Percentiles rank a stretch among this genome's conserved stretches.
phyloP scores from a whole-genome alignment of 345 rosid species.

The Eucalyptus marginata region DNA sequence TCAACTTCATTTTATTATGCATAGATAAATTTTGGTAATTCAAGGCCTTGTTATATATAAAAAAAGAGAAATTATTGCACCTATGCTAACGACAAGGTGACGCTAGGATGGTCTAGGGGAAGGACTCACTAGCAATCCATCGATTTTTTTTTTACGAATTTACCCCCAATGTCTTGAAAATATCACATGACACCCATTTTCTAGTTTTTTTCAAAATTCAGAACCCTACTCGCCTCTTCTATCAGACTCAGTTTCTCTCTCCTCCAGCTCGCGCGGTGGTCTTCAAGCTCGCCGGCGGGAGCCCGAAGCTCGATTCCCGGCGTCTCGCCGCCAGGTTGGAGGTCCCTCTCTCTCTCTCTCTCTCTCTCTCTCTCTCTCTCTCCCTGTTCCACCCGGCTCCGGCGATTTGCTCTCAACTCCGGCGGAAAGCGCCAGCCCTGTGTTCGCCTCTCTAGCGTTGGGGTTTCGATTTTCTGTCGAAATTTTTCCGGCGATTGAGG shows the following conservation, averaged over 20 bases:
- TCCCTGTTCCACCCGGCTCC: not conserved
- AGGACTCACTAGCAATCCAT: not conserved
- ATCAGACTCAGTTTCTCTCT: not conserved
- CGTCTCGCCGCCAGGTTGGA: not conserved
- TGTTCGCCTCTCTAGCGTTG: not conserved
- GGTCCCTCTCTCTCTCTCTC: not conserved
- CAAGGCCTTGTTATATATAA: not conserved
- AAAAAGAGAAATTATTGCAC: not conserved
- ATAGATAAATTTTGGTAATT: not conserved
- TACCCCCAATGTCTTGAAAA: not conserved
- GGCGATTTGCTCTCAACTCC: not conserved
- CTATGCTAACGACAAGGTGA: not conserved
- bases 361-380: not conserved
- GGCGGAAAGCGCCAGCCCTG: not conserved
- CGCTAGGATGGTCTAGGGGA: rapidly evolving
- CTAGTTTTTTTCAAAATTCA: not conserved
- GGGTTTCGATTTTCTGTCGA: not conserved
- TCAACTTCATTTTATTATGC: not conserved
- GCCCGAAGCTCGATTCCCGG: not conserved
- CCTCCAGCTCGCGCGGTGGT: not conserved
- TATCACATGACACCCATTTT: not conserved
- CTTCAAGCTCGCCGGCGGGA: not conserved
- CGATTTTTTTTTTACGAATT: not conserved
- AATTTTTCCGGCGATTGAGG: not conserved
- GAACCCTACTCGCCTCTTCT: not conserved